phyloP scores from a whole-genome alignment of 2,329 filamentous ascomycete species.

The Phyllosticta citribraziliensis region DNA sequence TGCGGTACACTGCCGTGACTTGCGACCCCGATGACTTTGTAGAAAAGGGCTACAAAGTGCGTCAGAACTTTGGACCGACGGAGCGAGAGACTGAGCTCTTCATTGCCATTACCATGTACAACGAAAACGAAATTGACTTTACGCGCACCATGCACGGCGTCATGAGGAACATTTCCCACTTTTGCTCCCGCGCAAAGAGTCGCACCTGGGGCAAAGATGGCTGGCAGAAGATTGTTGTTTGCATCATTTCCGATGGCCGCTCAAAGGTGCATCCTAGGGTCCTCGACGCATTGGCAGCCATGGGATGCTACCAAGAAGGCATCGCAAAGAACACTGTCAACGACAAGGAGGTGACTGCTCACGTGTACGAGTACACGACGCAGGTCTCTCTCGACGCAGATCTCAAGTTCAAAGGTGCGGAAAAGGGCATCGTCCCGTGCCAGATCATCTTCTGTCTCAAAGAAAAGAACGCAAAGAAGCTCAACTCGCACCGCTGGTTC shows the following conservation, averaged over 20 bases:
- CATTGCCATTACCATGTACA: conserved; percentile 98
- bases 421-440: conserved; percentile 96
- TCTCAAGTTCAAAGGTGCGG: conserved; percentile 96
- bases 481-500: conserved; percentile 98
- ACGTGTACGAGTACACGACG: conserved; percentile 98
- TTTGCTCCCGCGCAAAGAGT: conserved; percentile 85
- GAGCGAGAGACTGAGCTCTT: conserved; percentile 87
- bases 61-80: conserved; percentile 78
- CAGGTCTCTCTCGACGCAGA: conserved; percentile 94
- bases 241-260: conserved; percentile 88
- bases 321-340: conserved; percentile 99
- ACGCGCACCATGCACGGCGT: conserved; percentile 97
- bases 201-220: conserved; percentile 94
- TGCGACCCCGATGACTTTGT: conserved; percentile 95
- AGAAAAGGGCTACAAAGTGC: conserved; percentile 77
- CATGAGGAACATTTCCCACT: conserved; percentile 96
- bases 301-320: conserved; percentile 96
- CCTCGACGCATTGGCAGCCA: conserved; percentile 85
- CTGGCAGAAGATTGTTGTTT: conserved; percentile 99
- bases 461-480: conserved; percentile 93
- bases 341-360: conserved; percentile 84
- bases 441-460: conserved; percentile 99
- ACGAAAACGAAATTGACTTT: conserved; percentile 94
- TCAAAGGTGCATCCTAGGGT: conserved; percentile 89
- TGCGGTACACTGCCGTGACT: conserved; percentile 98